Base-by-base conservation (phyloP, 805 yeast species). In the Lipomyces starkeyi region DNA sequence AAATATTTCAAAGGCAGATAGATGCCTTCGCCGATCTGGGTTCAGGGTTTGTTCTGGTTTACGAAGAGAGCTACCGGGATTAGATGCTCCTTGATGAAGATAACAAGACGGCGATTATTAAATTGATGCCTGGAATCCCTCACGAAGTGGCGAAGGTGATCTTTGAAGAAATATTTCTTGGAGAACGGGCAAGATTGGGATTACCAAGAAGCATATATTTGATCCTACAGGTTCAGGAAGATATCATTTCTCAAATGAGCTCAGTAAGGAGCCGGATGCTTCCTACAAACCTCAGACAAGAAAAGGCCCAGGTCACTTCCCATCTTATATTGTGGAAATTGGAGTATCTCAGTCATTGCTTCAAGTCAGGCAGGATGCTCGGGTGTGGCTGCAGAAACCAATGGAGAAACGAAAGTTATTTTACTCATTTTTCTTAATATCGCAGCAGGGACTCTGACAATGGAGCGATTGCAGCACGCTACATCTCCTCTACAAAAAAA, bases 311-410 rank as follows among this genome's bases (percentile, higher is more conserved):
- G 49, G 3, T 43, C 22, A 3, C n/a, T 43, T 43, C 49, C 22
- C 49, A 43, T 43, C 49, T 43, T 43, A n/a, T 43, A 9, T 43
- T 43, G 49, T 43, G 49, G 49, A 43, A 43, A 25, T 43, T 43
- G 49, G 49, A 43, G 49, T 43, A 43, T 43, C 49, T 43, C 49
- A 43, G 49, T 43, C 49, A 43, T 43, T 43, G 49, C 22, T 43
- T 43, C 49, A 43, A 43, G 22, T 43, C 22, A 5, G 49, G 22
- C 22, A 43, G n/a, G 49, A 43, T 17, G 49, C 49, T 1, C 1
- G 22, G 3, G 0, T 43, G 49, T 43, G 49, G 49, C 49, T 43
- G 22, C 22, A 43, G 49, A 43, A 17, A 17, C 49, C 3, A 43
- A n/a, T 43, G 49, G 49, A 17, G 49, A 43, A 17, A 43, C 49